phyloP scores from a whole-genome alignment of 1,284 basidiomycete genomes.

The Phylloboletellus chloephorus region DNA sequence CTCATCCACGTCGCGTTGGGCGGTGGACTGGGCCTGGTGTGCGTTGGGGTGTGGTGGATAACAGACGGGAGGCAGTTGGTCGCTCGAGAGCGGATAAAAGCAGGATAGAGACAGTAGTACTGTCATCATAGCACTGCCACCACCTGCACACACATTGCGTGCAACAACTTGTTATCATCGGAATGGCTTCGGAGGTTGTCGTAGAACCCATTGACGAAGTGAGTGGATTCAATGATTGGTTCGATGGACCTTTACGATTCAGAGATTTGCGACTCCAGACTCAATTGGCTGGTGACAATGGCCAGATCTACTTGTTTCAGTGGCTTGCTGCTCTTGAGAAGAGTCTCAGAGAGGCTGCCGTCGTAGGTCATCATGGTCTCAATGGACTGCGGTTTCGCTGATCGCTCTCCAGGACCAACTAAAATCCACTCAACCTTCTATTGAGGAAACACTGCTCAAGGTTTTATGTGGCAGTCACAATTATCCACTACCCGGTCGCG shows the following conservation, averaged over 20 bases:
- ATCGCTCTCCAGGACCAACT: conserved; percentile 48
- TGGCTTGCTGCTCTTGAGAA: conserved; percentile 72
- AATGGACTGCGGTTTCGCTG: conserved; percentile 1
- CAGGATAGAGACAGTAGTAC: conserved; percentile 15
- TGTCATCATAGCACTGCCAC: conserved; percentile 22
- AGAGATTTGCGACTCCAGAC: conserved; percentile 39
- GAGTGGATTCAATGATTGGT: conserved; percentile 10
- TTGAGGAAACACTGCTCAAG: conserved; percentile 63
- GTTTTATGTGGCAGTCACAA: conserved; percentile 54
- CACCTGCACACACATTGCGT: too few species aligned
- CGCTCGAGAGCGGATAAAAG: conserved; percentile 16
- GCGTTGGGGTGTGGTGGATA: conserved; percentile 45
- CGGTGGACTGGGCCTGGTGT: conserved; percentile 35
- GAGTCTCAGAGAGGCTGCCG: conserved; percentile 43
- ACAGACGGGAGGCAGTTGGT: conserved; percentile 28
- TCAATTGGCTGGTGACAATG: conserved; percentile 69
- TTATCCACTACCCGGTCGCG: conserved; percentile 79
- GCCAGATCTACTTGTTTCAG: conserved; percentile 76
- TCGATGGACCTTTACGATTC: conserved; percentile 10
- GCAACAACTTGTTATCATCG: too few species aligned
- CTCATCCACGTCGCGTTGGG: conserved; percentile 41
- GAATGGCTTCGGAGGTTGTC: conserved; percentile 25
- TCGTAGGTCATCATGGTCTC: conserved; percentile 38
- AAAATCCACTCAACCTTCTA: conserved; percentile 54
- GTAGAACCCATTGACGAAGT: conserved; percentile 32